Base-by-base conservation (phyloP, 2,329 filamentous ascomycete genomes). In the Nannizziopsis arthrosporioides region DNA sequence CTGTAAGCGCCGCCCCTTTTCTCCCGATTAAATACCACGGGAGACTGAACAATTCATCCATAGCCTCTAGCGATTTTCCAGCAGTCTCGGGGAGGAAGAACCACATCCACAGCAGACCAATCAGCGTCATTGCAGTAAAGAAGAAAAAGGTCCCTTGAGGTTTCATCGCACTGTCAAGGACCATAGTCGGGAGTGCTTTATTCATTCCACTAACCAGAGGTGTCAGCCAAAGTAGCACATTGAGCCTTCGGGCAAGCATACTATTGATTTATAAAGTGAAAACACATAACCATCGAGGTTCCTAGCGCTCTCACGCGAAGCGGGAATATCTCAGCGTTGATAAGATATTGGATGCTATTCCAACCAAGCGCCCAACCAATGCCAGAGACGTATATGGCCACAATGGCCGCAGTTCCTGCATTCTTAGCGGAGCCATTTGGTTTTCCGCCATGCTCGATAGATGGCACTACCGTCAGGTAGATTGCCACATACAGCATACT, bases 61-160 rank as follows among this genome's bases (percentile, higher is more conserved):
- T 53, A 4, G 44, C 52, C 32, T 65, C 63, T 15, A 65, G 52
- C 7, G 63, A 68, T 53, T 65, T 65, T n/a, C 81, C 81, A 1
- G 74, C 74, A 0, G 81, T 84, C 69, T 87, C 83, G 0, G 82
- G 83, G 1, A 87, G 73, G 51, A 76, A 80, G 63, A 85, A 73
- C 72, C 73, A 83, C 8, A 82, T 81, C 79, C 81, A 86, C 5
- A 73, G 31, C 3, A 80, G 73, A 10, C 83, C 82, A 9, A 85
- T 39, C 0, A 81, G 55, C 0, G 83, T 86, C n/a, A 86, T 71
- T 2, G 71, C 76, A 0, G 76, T 72, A 62, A 87, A 88, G 67
- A 81, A 84, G 74, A 81, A 81, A 68, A 88, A 88, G 0, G 83
- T 87, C 0, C 84, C 84, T 40, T 72, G 75, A 2, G 67, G 67